phyloP scores from a whole-genome alignment of 768 basidiomycete genomes.

The Termitomyces sp. region DNA sequence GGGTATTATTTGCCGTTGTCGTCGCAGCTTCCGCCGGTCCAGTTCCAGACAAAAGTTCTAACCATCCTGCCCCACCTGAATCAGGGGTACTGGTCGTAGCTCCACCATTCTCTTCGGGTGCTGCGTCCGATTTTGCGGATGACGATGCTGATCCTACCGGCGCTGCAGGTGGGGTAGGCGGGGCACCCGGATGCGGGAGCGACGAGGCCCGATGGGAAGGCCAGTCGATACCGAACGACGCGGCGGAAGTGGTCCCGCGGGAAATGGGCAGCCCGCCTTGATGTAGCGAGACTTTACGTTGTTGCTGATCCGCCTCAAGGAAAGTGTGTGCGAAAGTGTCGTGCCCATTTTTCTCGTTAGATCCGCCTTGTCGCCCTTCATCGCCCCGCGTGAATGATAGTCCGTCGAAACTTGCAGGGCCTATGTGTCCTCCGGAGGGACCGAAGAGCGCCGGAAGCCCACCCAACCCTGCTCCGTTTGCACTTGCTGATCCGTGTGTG shows the following conservation, averaged over 20 bases:
- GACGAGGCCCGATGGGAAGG: constrained; percentile 4
- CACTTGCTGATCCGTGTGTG: background rate
- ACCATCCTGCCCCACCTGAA: constrained; percentile 2
- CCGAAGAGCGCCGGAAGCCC: constrained; percentile 4
- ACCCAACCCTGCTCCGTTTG: background rate
- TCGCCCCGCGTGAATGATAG: background rate
- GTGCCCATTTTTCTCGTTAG: background rate
- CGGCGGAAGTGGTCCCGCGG: constrained; percentile 4
- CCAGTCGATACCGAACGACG: constrained; percentile 15
- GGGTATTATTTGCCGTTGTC: background rate
- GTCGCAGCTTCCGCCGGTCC: background rate
- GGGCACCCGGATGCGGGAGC: background rate
- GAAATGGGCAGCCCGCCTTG: background rate
- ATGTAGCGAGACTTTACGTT: constrained; percentile 5
- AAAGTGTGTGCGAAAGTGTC: constrained; percentile 23
- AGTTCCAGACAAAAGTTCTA: constrained; percentile 8
- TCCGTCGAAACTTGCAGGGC: constrained; percentile 1
- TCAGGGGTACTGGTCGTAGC: background rate
- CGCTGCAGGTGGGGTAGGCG: background rate
- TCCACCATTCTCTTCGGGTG: background rate
- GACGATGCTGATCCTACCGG: background rate
- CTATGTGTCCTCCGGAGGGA: background rate
- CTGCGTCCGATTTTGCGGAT: background rate
- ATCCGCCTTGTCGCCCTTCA: constrained; percentile 6
- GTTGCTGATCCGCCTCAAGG: constrained; percentile 23